Conservation (phyloP, 768 basidiomycete species). For the Leccinum aurantiacum region DNA sequence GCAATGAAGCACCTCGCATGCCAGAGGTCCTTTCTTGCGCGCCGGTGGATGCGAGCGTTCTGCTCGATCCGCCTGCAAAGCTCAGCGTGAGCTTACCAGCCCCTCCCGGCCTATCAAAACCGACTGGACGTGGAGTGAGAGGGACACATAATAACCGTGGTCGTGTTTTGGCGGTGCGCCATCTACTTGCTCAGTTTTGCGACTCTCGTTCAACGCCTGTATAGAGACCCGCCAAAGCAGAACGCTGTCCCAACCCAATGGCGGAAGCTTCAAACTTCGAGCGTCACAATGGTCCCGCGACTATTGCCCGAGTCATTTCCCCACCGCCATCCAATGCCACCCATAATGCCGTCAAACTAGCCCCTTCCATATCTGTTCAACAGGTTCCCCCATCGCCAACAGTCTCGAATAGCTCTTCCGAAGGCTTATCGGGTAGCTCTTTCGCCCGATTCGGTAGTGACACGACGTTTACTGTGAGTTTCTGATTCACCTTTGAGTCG, state of each 20-base stretch:
- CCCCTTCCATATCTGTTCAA: background rate
- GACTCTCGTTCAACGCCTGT: background rate
- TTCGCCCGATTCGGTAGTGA: conserved; percentile 15
- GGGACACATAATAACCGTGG: background rate
- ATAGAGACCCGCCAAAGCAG: conserved; percentile 7
- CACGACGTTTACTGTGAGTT: conserved; percentile 24
- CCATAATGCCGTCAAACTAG: conserved; percentile 10
- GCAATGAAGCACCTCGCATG: background rate
- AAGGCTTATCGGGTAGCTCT: conserved; percentile 17
- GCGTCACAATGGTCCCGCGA: conserved; percentile 5
- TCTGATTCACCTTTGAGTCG: background rate
- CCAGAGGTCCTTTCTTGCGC: conserved; percentile 4
- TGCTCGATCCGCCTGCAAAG: background rate
- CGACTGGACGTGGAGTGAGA: background rate
- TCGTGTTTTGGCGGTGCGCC: conserved; percentile 6
- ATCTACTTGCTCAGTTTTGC: background rate
- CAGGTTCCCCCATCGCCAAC: conserved; percentile 15
- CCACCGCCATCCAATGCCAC: conserved; percentile 6
- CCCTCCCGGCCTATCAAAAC: conserved; percentile 13
- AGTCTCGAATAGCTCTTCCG: conserved; percentile 15
- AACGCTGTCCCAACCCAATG: background rate
- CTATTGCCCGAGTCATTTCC: background rate
- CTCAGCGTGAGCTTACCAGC: conserved; percentile 4
- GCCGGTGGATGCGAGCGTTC: background rate
- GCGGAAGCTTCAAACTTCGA: background rate